These are phyloP conservation scores for Kuraishia capsulata DNA, from an alignment of 805 yeast species.

Conservation along the genomic window DNA sequence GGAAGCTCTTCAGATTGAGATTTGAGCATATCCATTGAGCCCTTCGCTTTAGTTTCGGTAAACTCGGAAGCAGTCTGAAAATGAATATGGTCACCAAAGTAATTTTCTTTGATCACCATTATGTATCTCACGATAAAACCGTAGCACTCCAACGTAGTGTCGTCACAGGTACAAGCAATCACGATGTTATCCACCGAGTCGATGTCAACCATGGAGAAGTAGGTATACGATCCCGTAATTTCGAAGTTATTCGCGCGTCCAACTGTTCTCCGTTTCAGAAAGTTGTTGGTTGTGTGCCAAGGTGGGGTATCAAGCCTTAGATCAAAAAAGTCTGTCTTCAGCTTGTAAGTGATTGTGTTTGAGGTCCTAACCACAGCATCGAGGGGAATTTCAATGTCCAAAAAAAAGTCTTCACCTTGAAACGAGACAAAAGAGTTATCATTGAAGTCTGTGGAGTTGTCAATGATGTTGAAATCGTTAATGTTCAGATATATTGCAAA, in stretches of 20 bases:
- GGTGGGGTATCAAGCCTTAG: constrained; percentile 72
- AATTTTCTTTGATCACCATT: constrained; percentile 73
- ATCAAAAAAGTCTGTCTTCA: constrained; percentile 51
- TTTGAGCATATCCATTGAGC: too few relatives aligned
- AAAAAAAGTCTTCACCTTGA: constrained; percentile 47
- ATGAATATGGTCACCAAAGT: constrained; percentile 79
- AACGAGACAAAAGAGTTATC: constrained; percentile 74
- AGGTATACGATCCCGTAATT: constrained; percentile 59
- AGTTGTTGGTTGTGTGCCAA: constrained; percentile 82
- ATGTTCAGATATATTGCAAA: constrained; percentile 66
- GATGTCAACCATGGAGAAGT: constrained; percentile 46
- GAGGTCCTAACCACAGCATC: constrained; percentile 41
- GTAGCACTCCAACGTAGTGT: constrained; percentile 61
- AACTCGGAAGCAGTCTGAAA: constrained; percentile 46
- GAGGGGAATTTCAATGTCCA: constrained; percentile 49
- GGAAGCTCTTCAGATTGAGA: not conserved
- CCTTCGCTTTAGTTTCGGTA: not conserved
- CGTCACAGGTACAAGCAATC: constrained; percentile 55
- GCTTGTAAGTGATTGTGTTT: constrained; percentile 38
- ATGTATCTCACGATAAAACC: constrained; percentile 75
- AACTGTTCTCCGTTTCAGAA: constrained; percentile 49
- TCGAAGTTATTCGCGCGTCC: constrained; percentile 61
- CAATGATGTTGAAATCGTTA: constrained; percentile 81
- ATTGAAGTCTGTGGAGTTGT: constrained; percentile 76
- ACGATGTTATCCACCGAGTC: constrained; percentile 63